Conservation (phyloP, 2,329 filamentous ascomycete species). For the Thermomyces lanuginosus region DNA sequence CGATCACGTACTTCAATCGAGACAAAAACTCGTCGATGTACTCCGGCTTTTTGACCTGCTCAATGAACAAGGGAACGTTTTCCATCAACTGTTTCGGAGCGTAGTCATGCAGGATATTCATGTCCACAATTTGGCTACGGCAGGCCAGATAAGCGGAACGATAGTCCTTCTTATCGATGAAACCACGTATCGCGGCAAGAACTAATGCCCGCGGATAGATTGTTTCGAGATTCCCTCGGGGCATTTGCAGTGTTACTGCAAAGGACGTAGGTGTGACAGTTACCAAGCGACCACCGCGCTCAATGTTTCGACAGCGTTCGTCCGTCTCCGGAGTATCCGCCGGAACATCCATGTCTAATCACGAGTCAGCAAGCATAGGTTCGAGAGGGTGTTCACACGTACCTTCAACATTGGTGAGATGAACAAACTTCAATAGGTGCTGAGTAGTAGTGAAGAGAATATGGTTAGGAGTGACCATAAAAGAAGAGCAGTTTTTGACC, state of each 20-base stretch:
- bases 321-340: conserved; percentile 79
- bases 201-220: conserved; percentile 89
- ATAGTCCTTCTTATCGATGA: conserved; percentile 69
- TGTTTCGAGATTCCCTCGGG: conserved; percentile 85
- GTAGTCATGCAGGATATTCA: conserved; percentile 95
- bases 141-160: conserved; percentile 71
- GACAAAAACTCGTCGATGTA: conserved; percentile 86
- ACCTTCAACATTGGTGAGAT: conserved; percentile 54
- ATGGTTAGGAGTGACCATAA: conserved; percentile 63
- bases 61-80: conserved; percentile 59
- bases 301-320: conserved; percentile 80
- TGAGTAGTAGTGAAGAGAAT: conserved; percentile 84
- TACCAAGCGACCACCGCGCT: conserved; percentile 72
- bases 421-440: conserved; percentile 86
- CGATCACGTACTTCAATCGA: conserved; percentile 54
- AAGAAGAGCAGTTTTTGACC: conserved; percentile 82
- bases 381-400: conserved; percentile 17
- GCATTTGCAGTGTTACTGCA: conserved; percentile 81
- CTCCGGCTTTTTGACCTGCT: conserved; percentile 65
- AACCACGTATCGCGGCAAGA: conserved; percentile 67
- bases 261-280: conserved; percentile 81
- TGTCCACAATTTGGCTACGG: conserved; percentile 83
- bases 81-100: conserved; percentile 70
- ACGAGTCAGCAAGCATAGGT: conserved; percentile 10
- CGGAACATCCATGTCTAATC: conserved; percentile 60